Evolutionary conservation across 257 asterid genomes (phyloP), one percentile per base, ranked within the genome.

Genomic region (Henckelia pumila): DNA sequence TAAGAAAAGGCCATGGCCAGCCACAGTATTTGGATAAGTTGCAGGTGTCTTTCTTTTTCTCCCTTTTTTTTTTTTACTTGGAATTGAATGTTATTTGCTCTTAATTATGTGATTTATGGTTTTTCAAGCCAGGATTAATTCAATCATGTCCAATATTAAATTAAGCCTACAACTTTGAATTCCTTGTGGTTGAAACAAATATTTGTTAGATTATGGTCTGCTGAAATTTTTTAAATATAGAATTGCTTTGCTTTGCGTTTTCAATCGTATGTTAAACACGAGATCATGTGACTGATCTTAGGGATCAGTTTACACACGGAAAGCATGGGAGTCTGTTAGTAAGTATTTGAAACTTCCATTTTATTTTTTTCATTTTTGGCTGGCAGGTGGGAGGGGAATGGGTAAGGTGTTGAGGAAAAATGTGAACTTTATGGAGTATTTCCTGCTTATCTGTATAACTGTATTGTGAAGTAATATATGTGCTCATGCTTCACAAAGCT

Each of bases 21-120:
- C 97, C 99, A 58, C 99, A 93, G 86, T 93, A 93, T 76, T 85
- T 93, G 21, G 97, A 93, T 82, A 94, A 94, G 74, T 71, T 94
- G 67, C 99, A 94, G 97, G 99, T 93, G 56, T 3, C 50, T 40
- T 40, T 40, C 13, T 56, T 75, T 28, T 19, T 52, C 6, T n/a
- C 25, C 1, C 63, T 71, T 25, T 52, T 21, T 66, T 33, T 52
- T 4, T 61, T 56, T 26, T 25, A 67, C 30, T 29, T 55, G 35
- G 16, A 40, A 4, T 61, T 21, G 64, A 20, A 56, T 63, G 52
- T 65, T 32, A 7, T 65, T 5, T 30, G 63, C 20, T 53, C 11
- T 32, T 32, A 7, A 8, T 32, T 35, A 10, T 35, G 47, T 35
- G 47, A 0, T 57, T 9, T 67, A 49, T 59, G 4, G 47, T 13